Conservation (phyloP, 148 eudicot species). For the Rhododendron vialii region DNA sequence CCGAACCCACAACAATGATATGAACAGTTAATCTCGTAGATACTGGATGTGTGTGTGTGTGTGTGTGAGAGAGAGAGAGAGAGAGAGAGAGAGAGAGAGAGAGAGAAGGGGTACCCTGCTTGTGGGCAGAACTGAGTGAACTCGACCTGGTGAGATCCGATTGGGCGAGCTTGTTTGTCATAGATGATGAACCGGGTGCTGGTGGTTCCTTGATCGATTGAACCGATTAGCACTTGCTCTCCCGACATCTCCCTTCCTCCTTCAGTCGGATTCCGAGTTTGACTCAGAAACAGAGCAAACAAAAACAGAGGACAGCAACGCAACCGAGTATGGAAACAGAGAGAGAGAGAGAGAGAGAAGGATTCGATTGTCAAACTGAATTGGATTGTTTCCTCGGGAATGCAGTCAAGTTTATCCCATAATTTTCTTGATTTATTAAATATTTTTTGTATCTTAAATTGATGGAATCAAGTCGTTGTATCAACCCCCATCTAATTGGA, state of each 20-base stretch:
- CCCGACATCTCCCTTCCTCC: slow-evolving; percentile 36
- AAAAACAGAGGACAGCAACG: background rate
- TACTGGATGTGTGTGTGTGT: too few species aligned
- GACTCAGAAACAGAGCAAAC: background rate
- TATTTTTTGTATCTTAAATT: too few species aligned
- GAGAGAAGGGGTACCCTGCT: slow-evolving; percentile 64
- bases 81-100: background rate
- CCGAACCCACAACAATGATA: background rate
- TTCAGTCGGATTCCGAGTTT: background rate
- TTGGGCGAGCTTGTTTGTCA: slow-evolving; percentile 38
- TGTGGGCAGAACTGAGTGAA: slow-evolving; percentile 91
- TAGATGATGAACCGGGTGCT: slow-evolving; percentile 91
- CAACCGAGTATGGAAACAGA: background rate
- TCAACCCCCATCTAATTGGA: background rate
- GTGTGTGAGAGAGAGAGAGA: background rate
- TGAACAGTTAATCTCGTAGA: too few species aligned
- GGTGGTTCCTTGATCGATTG: slow-evolving; percentile 98
- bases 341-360: background rate
- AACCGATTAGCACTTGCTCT: slow-evolving; percentile 51
- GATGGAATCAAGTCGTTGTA: background rate
- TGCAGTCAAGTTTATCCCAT: background rate
- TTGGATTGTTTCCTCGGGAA: background rate
- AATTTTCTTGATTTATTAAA: too few species aligned
- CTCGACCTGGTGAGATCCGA: slow-evolving; percentile 95
- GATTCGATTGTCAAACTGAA: background rate